These are phyloP conservation scores for Halophytophthora batemanensis DNA, from an alignment of 352 stramenopile genomes.

Conservation along the genomic window DNA sequence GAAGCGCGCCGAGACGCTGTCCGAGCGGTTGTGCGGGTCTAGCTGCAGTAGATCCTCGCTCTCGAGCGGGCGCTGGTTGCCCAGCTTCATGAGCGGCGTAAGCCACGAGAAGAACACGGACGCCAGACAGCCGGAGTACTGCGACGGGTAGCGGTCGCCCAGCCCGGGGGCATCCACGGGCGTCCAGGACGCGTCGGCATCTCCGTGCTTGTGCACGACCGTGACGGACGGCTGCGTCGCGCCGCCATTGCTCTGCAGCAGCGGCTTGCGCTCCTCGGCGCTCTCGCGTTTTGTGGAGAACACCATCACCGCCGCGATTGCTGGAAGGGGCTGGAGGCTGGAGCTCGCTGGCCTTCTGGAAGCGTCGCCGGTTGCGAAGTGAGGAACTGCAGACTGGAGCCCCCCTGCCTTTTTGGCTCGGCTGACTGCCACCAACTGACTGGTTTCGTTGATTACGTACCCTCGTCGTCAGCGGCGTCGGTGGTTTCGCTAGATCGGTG, in stretches of 20 bases:
- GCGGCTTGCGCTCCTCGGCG: conserved; percentile 26
- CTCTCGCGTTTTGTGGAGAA: conserved; percentile 7
- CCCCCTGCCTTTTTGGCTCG: no score
- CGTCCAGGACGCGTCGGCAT: conserved; percentile 20
- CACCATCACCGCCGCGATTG: conserved; percentile 1
- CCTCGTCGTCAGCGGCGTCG: no score
- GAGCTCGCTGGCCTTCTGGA: no score
- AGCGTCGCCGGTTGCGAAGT: no score
- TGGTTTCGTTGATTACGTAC: no score
- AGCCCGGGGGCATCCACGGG: conserved; percentile 30
- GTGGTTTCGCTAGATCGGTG: no score
- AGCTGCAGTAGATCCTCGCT: conserved; percentile 84
- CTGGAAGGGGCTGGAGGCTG: no score
- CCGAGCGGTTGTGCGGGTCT: conserved; percentile 66
- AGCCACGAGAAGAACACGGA: conserved; percentile 88
- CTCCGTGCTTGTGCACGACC: conserved; percentile 10
- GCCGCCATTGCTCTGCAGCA: conserved; percentile 18
- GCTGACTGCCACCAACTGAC: no score
- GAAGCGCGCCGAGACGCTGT: conserved; percentile 44
- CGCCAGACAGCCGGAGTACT: conserved; percentile 47
- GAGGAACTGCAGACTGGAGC: no score
- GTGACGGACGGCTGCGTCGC: conserved; percentile 1
- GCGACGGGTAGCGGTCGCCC: conserved; percentile 61
- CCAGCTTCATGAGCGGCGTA: conserved; percentile 82
- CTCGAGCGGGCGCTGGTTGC: conserved; percentile 75